Percentiles rank a stretch among this genome's conserved stretches.
Evolutionary conservation across 1,284 basidiomycete genomes (phyloP).

Genomic region (Ceratobasidium sp.): DNA sequence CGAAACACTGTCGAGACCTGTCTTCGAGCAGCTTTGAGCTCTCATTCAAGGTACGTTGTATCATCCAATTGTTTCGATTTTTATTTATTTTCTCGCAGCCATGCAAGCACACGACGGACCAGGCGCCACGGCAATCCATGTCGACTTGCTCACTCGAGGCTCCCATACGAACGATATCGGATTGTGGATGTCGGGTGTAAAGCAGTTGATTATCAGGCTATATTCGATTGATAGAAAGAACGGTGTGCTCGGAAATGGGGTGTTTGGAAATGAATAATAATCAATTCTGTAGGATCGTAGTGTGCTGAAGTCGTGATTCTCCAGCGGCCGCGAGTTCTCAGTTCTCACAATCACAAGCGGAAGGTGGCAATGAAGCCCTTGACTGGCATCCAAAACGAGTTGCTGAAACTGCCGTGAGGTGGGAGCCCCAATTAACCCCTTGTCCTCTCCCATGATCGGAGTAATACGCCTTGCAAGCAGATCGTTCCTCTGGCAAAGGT

Average conservation of each 20-base stretch:
- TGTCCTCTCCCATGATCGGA: neutral
- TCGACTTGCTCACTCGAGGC: conserved; percentile 76
- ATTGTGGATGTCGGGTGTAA: conserved; percentile 86
- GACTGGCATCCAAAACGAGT: neutral
- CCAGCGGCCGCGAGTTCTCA: too few species aligned
- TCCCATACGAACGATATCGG: conserved; percentile 82
- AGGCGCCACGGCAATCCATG: conserved; percentile 75
- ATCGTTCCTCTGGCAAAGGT: neutral
- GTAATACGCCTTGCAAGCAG: neutral
- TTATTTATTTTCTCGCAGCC: conserved; percentile 54
- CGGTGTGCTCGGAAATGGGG: too few species aligned
- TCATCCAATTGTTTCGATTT: conserved; percentile 20
- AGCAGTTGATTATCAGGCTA: conserved; percentile 61
- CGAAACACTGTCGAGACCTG: conserved; percentile 76
- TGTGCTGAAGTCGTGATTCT: too few species aligned
- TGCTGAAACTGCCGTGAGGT: neutral
- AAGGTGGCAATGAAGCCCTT: neutral
- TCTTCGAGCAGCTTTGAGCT: conserved; percentile 71
- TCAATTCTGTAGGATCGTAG: too few species aligned
- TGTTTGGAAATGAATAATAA: too few species aligned
- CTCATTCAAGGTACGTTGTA: conserved; percentile 71
- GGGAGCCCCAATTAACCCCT: neutral
- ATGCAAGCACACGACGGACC: conserved; percentile 76
- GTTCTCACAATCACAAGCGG: neutral
- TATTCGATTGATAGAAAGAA: neutral